phyloP scores from a whole-genome alignment of 2,329 filamentous ascomycete genomes.

The Leptographium lundbergii region DNA sequence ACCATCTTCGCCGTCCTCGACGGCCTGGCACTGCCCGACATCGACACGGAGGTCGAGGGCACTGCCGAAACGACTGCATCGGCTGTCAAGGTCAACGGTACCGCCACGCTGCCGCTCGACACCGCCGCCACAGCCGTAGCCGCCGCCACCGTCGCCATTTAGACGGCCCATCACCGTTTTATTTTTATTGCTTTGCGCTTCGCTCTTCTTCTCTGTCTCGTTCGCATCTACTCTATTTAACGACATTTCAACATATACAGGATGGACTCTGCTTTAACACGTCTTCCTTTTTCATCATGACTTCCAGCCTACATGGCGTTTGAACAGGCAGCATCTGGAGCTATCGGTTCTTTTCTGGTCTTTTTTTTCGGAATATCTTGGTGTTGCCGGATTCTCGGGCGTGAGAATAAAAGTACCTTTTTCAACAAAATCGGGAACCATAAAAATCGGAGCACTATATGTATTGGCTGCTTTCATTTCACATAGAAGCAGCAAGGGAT shows the following conservation, averaged over 20 bases:
- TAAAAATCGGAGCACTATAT: conserved; percentile 5
- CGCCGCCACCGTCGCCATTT: background rate
- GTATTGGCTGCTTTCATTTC: background rate
- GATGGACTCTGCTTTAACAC: conserved; percentile 7
- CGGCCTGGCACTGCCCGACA: conserved; percentile 54
- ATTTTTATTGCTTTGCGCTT: background rate
- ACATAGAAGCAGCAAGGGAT: no score
- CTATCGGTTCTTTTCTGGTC: background rate
- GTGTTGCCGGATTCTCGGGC: background rate
- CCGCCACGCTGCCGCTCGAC: background rate
- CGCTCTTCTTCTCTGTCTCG: background rate
- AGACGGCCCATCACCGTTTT: conserved; percentile 4
- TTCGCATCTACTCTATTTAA: background rate
- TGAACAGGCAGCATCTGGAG: background rate
- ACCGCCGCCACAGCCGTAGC: conserved; percentile 7
- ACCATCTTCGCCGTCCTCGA: conserved; percentile 81
- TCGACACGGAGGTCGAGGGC: conserved; percentile 33
- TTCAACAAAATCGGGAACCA: conserved; percentile 14
- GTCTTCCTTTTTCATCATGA: conserved; percentile 1
- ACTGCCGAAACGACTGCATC: conserved; percentile 10
- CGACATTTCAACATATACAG: conserved; percentile 6
- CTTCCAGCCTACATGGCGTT: background rate
- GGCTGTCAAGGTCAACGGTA: background rate
- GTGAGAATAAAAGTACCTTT: conserved; percentile 9
- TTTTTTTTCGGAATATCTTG: background rate